A percentile compares a stretch with the other conserved stretches of the same genome.
Conservation (phyloP, 306 rosid genomes). For the Betula pendula region DNA sequence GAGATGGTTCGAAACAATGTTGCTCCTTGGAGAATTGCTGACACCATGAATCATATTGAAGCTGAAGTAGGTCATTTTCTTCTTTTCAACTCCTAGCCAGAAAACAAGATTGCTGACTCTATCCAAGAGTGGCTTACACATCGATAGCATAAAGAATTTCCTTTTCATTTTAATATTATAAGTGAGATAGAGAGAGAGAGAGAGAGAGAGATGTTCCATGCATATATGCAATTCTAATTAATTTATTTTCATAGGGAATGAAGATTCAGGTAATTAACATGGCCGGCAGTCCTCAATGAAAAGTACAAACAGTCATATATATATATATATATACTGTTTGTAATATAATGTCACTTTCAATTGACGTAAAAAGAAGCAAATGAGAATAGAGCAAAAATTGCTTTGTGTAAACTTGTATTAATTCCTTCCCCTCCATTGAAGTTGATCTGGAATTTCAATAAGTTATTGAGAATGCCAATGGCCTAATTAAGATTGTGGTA, state of each 20-base stretch:
- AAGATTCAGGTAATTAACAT: neutral
- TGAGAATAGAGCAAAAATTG: neutral
- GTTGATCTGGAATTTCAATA: neutral
- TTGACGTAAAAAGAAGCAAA: neutral
- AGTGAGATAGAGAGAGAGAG: too few species aligned
- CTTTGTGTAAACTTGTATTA: neutral
- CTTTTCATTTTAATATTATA: neutral
- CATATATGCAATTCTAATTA: too few species aligned
- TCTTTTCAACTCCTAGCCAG: neutral
- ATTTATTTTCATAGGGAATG: too few species aligned
- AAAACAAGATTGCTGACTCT: conserved; percentile 1
- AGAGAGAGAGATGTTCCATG: too few species aligned
- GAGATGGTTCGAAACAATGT: neutral
- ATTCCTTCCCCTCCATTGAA: neutral
- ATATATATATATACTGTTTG: too few species aligned
- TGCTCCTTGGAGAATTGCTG: neutral
- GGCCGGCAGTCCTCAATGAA: neutral
- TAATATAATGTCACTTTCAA: neutral
- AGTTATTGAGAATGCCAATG: neutral
- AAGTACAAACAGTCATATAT: neutral
- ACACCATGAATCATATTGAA: neutral
- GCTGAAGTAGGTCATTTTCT: neutral
- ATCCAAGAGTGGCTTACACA: conserved; percentile 5
- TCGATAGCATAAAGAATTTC: neutral
- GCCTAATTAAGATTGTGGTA: neutral